Evolutionary conservation across 2,329 filamentous ascomycete species (phyloP).

Genomic region (Colletotrichum horii): DNA sequence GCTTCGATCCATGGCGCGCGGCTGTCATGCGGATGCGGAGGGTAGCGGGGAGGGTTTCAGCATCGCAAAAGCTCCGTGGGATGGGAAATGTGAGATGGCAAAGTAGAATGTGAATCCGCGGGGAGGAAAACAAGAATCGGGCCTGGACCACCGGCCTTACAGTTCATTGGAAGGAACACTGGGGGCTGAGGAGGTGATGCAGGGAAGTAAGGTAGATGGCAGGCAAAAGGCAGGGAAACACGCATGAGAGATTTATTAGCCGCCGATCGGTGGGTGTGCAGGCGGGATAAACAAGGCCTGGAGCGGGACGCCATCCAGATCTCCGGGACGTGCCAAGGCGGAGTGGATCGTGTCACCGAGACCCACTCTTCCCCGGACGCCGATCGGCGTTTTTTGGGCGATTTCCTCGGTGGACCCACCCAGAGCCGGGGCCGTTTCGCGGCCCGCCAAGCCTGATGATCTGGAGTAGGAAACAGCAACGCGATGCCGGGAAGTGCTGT

Average conservation of each 20-base stretch:
- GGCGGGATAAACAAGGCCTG: neutral
- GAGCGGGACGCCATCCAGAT: neutral
- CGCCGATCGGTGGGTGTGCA: neutral
- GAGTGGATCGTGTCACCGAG: neutral
- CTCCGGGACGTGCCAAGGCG: neutral
- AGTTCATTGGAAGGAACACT: neutral
- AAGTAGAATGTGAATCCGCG: neutral
- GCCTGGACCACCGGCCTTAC: neutral
- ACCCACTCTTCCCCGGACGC: neutral
- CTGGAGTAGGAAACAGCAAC: neutral
- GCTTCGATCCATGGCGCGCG: neutral
- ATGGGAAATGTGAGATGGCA: neutral
- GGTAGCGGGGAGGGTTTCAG: neutral
- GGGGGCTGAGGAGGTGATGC: neutral
- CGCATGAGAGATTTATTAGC: neutral
- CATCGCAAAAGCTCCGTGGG: neutral
- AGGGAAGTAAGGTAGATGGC: neutral
- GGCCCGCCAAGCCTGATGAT: neutral
- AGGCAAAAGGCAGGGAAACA: neutral
- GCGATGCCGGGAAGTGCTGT: neutral
- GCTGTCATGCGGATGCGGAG: neutral
- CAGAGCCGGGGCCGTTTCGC: neutral
- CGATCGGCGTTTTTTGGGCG: neutral
- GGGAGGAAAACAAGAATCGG: neutral
- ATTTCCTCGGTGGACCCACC: neutral